phyloP scores from a whole-genome alignment of 2,329 filamentous ascomycete genomes.

The Septoria petroselini region DNA sequence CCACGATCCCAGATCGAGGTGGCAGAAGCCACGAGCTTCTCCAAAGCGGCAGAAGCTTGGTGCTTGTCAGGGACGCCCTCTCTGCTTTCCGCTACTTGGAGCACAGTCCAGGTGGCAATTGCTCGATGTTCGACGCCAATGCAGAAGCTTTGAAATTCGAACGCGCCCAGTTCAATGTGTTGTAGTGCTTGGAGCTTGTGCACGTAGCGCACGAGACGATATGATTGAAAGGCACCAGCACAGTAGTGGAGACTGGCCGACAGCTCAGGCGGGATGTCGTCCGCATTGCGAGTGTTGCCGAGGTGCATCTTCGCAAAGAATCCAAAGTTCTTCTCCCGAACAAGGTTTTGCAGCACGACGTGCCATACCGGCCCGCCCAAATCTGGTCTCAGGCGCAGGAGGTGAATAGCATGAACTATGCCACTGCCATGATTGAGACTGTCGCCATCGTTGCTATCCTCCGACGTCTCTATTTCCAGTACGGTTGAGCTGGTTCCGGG shows the following conservation, averaged over 20 bases:
- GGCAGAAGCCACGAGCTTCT: slow-evolving; percentile 1
- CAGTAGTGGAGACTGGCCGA: slow-evolving; percentile 1
- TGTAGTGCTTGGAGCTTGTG: slow-evolving; percentile 17
- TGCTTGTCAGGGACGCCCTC: not conserved
- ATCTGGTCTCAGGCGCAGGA: slow-evolving; percentile 27
- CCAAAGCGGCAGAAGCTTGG: not conserved
- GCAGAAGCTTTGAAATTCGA: slow-evolving; percentile 35
- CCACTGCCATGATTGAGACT: slow-evolving; percentile 11
- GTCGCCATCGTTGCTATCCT: not conserved
- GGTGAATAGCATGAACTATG: slow-evolving; percentile 31
- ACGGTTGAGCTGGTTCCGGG: not conserved
- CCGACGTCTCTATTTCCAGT: slow-evolving; percentile 6
- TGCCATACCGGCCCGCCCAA: slow-evolving; percentile 26
- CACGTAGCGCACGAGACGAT: slow-evolving; percentile 22
- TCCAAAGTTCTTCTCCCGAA: slow-evolving; percentile 19
- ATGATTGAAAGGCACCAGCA: slow-evolving; percentile 26
- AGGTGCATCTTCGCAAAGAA: slow-evolving; percentile 4
- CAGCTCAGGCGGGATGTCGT: not conserved
- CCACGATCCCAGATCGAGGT: not conserved
- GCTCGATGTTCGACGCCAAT: slow-evolving; percentile 35
- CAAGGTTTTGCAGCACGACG: slow-evolving; percentile 31
- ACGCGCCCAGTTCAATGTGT: slow-evolving; percentile 37
- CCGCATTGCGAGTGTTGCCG: not conserved
- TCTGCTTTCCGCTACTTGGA: not conserved
- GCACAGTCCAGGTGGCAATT: slow-evolving; percentile 27